Evolutionary conservation across 2,329 filamentous ascomycete species (phyloP).

Genomic region (Pseudogymnoascus sp.): DNA sequence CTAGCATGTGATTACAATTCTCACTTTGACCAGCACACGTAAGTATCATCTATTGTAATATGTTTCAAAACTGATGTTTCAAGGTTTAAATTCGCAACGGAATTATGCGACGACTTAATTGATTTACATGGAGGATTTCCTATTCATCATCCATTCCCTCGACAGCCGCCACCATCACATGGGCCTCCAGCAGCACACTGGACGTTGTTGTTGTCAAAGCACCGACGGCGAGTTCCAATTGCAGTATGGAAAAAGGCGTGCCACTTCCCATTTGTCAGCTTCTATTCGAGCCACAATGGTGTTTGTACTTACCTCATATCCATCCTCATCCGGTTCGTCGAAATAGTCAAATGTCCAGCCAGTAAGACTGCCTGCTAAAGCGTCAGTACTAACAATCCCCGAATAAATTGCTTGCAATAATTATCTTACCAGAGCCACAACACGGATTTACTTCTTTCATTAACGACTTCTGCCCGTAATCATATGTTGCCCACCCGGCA

Average conservation of each 20-base stretch:
- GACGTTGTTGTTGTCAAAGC: slow-evolving; percentile 15
- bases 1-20: neutral
- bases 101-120: neutral
- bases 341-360: slow-evolving; percentile 24
- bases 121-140: neutral
- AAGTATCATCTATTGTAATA: neutral
- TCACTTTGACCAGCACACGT: neutral
- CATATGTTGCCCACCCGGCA: slow-evolving; percentile 22
- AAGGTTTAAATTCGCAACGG: neutral
- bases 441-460: slow-evolving; percentile 17
- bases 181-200: slow-evolving; percentile 14
- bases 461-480: slow-evolving; percentile 22
- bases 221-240: slow-evolving; percentile 12
- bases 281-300: neutral
- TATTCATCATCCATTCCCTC: slow-evolving; percentile 12
- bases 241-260: slow-evolving; percentile 14
- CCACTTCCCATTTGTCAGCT: slow-evolving; percentile 2
- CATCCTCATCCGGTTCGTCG: slow-evolving; percentile 14
- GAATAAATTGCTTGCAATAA: neutral
- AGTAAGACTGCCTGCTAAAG: slow-evolving; percentile 15
- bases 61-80: neutral
- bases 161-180: slow-evolving; percentile 12
- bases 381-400: neutral
- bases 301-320: slow-evolving; percentile 12
- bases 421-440: slow-evolving; percentile 13